A percentile compares a stretch with the other conserved stretches of the same genome.
phyloP scores from a whole-genome alignment of 257 asterid genomes.

The Coffea eugenioides region DNA sequence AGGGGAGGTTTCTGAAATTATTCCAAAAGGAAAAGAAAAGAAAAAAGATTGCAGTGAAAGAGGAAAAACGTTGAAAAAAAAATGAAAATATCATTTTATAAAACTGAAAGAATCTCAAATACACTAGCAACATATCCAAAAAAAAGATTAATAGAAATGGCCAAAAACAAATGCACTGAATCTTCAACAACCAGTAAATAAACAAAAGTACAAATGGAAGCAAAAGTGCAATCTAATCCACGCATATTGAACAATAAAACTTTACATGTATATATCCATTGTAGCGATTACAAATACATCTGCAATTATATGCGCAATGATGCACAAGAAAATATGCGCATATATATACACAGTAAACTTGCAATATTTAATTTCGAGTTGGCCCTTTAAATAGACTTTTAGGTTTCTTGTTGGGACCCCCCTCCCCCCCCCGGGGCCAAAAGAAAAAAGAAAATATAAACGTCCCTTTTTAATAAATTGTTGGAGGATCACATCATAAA shows the following conservation, averaged over 20 bases:
- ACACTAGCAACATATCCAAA: background rate
- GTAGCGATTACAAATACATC: background rate
- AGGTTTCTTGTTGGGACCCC: conserved; percentile 4
- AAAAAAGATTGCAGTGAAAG: too few species aligned
- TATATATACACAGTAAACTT: background rate
- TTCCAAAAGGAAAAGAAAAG: background rate
- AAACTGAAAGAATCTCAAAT: background rate
- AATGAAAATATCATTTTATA: background rate
- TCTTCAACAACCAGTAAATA: background rate
- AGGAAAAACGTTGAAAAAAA: background rate
- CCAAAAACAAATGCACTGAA: background rate
- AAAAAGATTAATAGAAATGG: background rate
- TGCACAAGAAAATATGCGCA: background rate
- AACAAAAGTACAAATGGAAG: background rate
- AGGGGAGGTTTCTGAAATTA: too few species aligned
- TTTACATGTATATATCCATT: too few species aligned
- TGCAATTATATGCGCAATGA: conserved; percentile 1
- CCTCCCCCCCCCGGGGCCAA: background rate
- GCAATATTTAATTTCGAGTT: conserved; percentile 1
- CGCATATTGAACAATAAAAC: conserved; percentile 4
- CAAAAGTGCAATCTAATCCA: background rate
- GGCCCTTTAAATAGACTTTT: background rate
- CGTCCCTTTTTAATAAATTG: background rate
- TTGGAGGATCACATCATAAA: conserved; percentile 10
- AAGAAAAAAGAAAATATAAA: background rate